Conservation (phyloP, 257 asterid genomes). For the Pogostemon cablin region DNA sequence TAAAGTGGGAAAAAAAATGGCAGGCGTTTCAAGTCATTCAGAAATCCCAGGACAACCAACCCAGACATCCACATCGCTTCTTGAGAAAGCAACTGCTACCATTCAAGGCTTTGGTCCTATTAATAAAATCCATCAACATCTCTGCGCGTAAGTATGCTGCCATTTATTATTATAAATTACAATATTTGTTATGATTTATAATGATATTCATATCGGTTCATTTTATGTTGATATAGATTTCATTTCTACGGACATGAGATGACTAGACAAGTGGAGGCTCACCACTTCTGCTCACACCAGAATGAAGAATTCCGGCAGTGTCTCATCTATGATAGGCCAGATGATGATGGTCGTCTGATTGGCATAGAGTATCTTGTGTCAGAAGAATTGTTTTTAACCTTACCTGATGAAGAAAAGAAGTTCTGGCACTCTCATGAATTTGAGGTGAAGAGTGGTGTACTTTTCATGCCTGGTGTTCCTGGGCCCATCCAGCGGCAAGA, state of each 20-base stretch:
- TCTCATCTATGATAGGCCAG: conserved; percentile 75
- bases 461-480: conserved; percentile 78
- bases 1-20: conserved; percentile 38
- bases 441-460: conserved; percentile 86
- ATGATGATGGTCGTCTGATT: conserved; percentile 62
- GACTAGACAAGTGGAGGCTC: conserved; percentile 94
- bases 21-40: conserved; percentile 58
- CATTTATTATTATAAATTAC: neutral
- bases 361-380: conserved; percentile 75
- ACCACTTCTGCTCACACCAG: conserved; percentile 83
- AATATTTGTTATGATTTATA: no score
- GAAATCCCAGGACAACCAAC: conserved; percentile 84
- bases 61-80: conserved; percentile 57
- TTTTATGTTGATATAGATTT: conserved; percentile 43
- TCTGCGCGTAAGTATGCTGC: conserved; percentile 68
- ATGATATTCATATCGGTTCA: no score
- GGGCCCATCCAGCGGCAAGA: conserved; percentile 74
- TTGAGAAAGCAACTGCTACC: conserved; percentile 79
- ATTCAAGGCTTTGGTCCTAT: conserved; percentile 81
- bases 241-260: conserved; percentile 90
- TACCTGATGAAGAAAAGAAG: conserved; percentile 80
- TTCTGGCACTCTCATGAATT: conserved; percentile 88
- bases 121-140: conserved; percentile 91
- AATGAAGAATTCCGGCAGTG: conserved; percentile 92
- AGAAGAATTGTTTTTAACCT: conserved; percentile 59